Base-by-base conservation (phyloP, 306 rosid species). In the Prunus mume region DNA sequence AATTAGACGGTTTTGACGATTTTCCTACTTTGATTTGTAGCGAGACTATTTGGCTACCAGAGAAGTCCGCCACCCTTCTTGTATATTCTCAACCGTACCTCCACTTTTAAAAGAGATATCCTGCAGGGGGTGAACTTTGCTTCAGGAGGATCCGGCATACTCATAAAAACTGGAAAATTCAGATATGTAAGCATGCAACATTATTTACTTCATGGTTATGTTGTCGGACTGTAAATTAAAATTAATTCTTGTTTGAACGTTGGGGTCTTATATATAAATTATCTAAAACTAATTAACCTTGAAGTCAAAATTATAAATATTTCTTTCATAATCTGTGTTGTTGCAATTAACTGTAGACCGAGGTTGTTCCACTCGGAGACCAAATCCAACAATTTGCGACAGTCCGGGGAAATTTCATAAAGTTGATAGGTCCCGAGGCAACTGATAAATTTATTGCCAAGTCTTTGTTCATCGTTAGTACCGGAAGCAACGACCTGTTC, bases 1-100 rank as follows among this genome's bases (percentile, higher is more conserved):
- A 51, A 51, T 17, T 19, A 19, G 12, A 24, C 11, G 19, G 17
- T 25, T 49, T 12, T 5, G 27, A 12, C 1, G 6, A 11, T 38
- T 69, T 47, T 24, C 32, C 32, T 30, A 34, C 41, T 34, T 34
- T 34, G 41, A 34, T 34, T 27, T 24, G 28, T 64, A 85, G 90
- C 77, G 0, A 76, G 78, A 38, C 72, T 55, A 64, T 79, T 86
- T 5, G 89, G 90, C 49, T 72, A 73, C 56, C 0, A 52, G 65
- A 50, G 47, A 78, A 86, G 91, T 77, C 93, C 93, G 49, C 82
- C 81, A 28, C 85, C 93, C 46, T 86, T 81, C 77, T 69, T 83
- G 79, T 67, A 65, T 34, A 34, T 72, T 63, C 32, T 58, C 17
- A 47, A 56, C 18, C 70, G n/a, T 20, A 52, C 6, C 1, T 8